Evolutionary conservation across 2,329 filamentous ascomycete species (phyloP).

Genomic region (Zarea fungicola): DNA sequence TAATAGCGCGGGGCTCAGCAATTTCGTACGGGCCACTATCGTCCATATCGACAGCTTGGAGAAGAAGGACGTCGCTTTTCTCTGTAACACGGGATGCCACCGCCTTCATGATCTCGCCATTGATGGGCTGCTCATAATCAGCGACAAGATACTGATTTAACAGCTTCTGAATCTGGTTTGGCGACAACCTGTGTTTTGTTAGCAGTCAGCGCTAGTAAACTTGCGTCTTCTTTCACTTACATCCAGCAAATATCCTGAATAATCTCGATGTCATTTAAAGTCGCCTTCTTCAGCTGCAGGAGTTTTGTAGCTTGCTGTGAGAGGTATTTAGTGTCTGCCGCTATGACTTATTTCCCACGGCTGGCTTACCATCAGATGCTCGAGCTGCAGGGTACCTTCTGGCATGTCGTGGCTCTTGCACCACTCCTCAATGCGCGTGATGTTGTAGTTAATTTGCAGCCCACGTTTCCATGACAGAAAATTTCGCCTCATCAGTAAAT

Average conservation of each 20-base stretch:
- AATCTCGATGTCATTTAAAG: conserved; percentile 97
- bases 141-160: conserved; percentile 98
- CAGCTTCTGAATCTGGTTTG: conserved; percentile 98
- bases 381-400: conserved; percentile 91
- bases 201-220: background rate
- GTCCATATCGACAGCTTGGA: conserved; percentile 97
- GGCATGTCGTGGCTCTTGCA: conserved; percentile 99
- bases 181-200: conserved; percentile 66
- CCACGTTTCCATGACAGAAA: conserved; percentile 99
- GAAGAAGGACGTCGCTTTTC: conserved; percentile 91
- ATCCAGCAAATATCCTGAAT: conserved; percentile 99
- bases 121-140: conserved; percentile 98
- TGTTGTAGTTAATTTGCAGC: conserved; percentile 99
- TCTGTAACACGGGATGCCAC: conserved; percentile 95
- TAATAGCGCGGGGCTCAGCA: conserved; percentile 92
- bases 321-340: too few relatives aligned
- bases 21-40: conserved; percentile 98
- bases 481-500: conserved; percentile 93
- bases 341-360: too few relatives aligned
- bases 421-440: conserved; percentile 98
- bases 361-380: conserved; percentile 81
- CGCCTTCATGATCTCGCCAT: conserved; percentile 99
- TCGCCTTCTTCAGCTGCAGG: conserved; percentile 97
- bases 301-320: conserved; percentile 91
- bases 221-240: conserved; percentile 49